Evolutionary conservation across 371 early-diverging fungal species (phyloP).

Genomic region (Mortierella sp.): DNA sequence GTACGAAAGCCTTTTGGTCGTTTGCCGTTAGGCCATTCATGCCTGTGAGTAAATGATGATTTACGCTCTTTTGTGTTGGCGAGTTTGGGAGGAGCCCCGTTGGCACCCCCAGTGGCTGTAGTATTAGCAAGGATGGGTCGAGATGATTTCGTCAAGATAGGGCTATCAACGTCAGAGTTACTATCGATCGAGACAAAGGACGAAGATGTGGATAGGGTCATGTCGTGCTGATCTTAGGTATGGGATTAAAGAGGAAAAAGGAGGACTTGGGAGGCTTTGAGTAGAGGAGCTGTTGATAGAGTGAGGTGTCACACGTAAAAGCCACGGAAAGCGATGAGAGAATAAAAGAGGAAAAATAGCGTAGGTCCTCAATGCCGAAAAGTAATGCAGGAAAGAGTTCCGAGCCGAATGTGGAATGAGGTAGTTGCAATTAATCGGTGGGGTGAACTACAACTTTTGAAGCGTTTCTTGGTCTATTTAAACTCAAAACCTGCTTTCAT

Average conservation of each 20-base stretch:
- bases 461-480: no score
- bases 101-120: neutral
- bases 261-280: neutral
- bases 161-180: conserved; percentile 30
- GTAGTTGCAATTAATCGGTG: neutral
- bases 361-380: neutral
- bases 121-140: conserved; percentile 7
- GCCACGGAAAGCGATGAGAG: neutral
- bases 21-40: conserved; percentile 54
- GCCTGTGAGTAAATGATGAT: conserved; percentile 21
- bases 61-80: neutral
- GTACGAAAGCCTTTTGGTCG: conserved; percentile 48
- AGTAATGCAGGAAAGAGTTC: conserved; percentile 9
- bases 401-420: conserved; percentile 18
- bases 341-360: neutral
- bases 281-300: neutral
- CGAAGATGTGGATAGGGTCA: conserved; percentile 14
- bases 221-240: neutral
- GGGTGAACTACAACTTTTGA: no score
- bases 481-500: no score
- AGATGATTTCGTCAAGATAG: conserved; percentile 40
- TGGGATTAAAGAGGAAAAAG: no score
- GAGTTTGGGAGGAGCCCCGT: neutral
- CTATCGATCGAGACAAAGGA: conserved; percentile 36
- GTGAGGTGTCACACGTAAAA: neutral